Evolutionary conservation across 306 rosid species (phyloP).

Genomic region (Albizia julibrissin): DNA sequence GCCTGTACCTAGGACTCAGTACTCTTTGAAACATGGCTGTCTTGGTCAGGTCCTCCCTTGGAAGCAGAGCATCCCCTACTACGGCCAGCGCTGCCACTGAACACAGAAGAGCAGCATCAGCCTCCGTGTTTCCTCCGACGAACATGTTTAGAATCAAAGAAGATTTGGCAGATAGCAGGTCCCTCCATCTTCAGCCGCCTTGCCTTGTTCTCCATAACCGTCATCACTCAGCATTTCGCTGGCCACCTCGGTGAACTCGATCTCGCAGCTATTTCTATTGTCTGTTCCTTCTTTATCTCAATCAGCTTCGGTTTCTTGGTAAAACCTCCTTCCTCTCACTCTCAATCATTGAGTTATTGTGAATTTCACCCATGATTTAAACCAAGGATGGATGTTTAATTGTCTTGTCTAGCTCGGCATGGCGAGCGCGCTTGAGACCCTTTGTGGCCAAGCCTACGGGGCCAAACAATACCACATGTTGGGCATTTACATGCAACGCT

Average conservation of each 20-base stretch:
- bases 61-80: slow-evolving; percentile 36
- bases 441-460: slow-evolving; percentile 79
- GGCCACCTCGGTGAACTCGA: slow-evolving; percentile 70
- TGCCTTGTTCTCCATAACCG: slow-evolving; percentile 73
- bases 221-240: slow-evolving; percentile 63
- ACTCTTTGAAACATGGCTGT: no score
- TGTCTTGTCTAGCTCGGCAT: slow-evolving; percentile 61
- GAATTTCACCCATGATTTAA: background rate
- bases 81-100: slow-evolving; percentile 7
- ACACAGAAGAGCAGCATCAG: background rate
- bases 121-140: slow-evolving; percentile 28
- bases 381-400: background rate
- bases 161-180: slow-evolving; percentile 63
- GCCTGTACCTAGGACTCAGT: no score
- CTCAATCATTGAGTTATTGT: background rate
- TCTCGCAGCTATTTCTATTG: slow-evolving; percentile 69
- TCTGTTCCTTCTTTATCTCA: slow-evolving; percentile 65
- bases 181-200: slow-evolving; percentile 81
- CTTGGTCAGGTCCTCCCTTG: no score
- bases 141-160: slow-evolving; percentile 53
- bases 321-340: background rate
- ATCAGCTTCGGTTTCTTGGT: slow-evolving; percentile 72
- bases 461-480: slow-evolving; percentile 56
- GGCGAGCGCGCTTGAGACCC: slow-evolving; percentile 78
- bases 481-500: slow-evolving; percentile 68